Conservation (phyloP, 2,329 filamentous ascomycete species). For the Colletotrichum falcatum region DNA sequence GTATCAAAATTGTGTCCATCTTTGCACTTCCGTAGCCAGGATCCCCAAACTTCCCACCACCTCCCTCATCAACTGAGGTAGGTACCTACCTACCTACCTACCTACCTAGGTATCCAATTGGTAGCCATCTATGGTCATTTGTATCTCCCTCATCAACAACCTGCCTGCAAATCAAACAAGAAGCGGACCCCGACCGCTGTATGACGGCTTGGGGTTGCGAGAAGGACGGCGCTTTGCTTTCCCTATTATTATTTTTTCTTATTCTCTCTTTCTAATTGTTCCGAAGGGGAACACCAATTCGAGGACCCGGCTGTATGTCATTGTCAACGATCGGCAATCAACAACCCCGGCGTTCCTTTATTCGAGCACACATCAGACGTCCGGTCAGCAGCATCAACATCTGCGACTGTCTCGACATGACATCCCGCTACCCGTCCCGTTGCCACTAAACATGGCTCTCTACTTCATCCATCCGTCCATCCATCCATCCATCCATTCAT, state of each 20-base stretch:
- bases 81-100: no score
- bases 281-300: background rate
- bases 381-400: constrained; percentile 9
- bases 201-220: background rate
- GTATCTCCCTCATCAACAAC: background rate
- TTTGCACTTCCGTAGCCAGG: background rate
- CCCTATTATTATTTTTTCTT: background rate
- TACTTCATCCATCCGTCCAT: background rate
- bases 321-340: background rate
- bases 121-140: no score
- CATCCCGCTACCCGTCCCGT: constrained; percentile 5
- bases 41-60: constrained; percentile 1
- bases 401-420: constrained; percentile 4
- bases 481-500: background rate
- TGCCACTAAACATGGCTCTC: background rate
- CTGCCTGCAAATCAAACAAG: background rate
- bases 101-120: no score
- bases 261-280: background rate
- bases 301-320: constrained; percentile 4
- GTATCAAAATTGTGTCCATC: constrained; percentile 21
- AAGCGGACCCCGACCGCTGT: background rate
- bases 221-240: background rate
- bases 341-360: background rate
- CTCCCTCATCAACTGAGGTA: background rate
- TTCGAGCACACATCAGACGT: background rate